Base-by-base conservation (phyloP, 1,284 basidiomycete species). In the Pyrrhoderma noxium region DNA sequence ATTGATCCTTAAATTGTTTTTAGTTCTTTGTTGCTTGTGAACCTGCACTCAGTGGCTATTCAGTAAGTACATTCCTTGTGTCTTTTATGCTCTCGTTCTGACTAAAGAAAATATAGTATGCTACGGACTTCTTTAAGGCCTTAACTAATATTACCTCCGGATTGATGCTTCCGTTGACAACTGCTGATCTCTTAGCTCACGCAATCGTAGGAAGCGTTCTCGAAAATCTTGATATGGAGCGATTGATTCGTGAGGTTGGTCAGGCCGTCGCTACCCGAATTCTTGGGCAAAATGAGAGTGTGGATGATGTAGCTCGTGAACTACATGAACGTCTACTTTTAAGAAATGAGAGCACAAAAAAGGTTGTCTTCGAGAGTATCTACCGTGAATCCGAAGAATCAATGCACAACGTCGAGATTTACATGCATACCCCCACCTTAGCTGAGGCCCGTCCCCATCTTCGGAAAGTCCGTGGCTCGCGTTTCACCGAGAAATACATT, bases 11-110 rank as follows among this genome's bases (percentile, higher is more conserved):
- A 57, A 46, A 25, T 45, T 27, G 45, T 47, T n/a, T 44, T 8
- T 45, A 94, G 91, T 95, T 96, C 71, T 93, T 96, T 66, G 94
- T 99, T 16, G 95, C 96, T 25, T 99, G 95, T 70, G 95, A 99
- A 68, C 95, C 96, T 49, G 95, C 94, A 2, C 74, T 98, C 52
- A 95, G 92, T 56, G 91, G 92, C 47, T 95, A 95, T 65, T 86
- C 84, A 51, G 90, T 92, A 61, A 65, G 85, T 66, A 41, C 65
- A 39, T 21, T 3, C 46, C 31, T 44, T 40, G 5, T n/a, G 54
- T 40, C 45, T 31, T 31, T 31, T 31, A 18, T 8, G 23, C 54
- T 55, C 56, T 53, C 57, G 35, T 56, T 55, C 56, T 68, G 52
- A 65, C 59, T 52, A 38, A 47, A 52, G 41, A 45, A 5, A 5